Conservation (phyloP, 2,329 filamentous ascomycete genomes). For the Sarocladium oryzae region DNA sequence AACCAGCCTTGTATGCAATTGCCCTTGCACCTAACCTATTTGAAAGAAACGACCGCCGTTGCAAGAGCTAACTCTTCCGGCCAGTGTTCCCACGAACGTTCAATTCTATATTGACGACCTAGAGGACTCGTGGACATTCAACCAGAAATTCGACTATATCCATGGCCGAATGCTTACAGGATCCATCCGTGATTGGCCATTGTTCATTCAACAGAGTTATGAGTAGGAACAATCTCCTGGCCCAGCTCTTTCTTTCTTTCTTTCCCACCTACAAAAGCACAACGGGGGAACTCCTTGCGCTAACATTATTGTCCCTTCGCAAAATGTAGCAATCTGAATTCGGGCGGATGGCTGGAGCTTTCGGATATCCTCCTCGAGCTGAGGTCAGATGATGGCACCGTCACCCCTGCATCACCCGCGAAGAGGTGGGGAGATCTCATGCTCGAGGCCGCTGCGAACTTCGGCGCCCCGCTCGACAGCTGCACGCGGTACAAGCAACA, state of each 20-base stretch:
- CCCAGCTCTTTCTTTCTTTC: no score
- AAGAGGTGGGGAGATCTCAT: conserved; percentile 16
- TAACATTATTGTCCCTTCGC: background rate
- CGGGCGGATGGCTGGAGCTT: conserved; percentile 49
- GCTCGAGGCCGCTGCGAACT: conserved; percentile 17
- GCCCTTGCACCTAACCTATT: no score
- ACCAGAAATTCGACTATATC: conserved; percentile 28
- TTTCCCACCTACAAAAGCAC: no score
- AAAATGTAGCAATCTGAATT: conserved; percentile 37
- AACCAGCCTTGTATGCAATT: conserved; percentile 24
- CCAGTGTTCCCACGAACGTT: conserved; percentile 36
- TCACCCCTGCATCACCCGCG: conserved; percentile 14
- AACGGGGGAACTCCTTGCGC: no score
- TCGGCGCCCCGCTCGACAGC: conserved; percentile 14
- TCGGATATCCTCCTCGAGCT: conserved; percentile 42
- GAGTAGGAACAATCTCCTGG: no score
- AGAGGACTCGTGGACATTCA: conserved; percentile 27
- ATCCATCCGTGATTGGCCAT: conserved; percentile 20
- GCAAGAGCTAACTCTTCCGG: background rate
- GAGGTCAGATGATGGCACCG: conserved; percentile 20
- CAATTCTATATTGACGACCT: conserved; percentile 36
- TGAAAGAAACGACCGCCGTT: no score
- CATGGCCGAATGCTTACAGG: conserved; percentile 25
- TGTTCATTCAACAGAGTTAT: conserved; percentile 18
- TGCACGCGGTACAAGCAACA: background rate